Evolutionary conservation across 768 basidiomycete genomes (phyloP).

Genomic region (Xanthoconium purpureum): DNA sequence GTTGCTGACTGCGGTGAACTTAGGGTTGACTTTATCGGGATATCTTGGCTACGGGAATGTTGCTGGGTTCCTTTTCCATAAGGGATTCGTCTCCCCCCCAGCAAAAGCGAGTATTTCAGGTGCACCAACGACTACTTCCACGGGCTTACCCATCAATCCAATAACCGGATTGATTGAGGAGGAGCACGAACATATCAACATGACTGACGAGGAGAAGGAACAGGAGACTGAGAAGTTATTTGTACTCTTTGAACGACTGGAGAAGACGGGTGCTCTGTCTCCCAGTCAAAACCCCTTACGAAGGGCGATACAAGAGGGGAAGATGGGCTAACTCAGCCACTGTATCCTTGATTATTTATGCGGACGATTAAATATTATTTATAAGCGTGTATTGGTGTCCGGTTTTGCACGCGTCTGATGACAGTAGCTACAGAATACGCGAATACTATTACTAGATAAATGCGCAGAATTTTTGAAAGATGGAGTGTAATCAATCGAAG

Average conservation of each 20-base stretch:
- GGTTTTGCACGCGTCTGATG: not conserved
- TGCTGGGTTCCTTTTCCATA: slow-evolving; percentile 90
- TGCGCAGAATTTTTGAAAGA: not conserved
- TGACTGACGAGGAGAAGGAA: slow-evolving; percentile 97
- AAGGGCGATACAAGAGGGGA: slow-evolving; percentile 51
- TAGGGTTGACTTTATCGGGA: slow-evolving; percentile 69
- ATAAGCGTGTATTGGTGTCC: too few species aligned
- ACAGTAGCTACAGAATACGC: not conserved
- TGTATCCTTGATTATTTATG: not conserved
- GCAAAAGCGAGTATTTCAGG: slow-evolving; percentile 32
- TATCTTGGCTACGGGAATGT: slow-evolving; percentile 94
- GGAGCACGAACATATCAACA: slow-evolving; percentile 44
- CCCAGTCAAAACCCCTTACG: slow-evolving; percentile 69
- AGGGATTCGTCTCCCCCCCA: slow-evolving; percentile 73
- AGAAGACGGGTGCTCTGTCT: slow-evolving; percentile 67
- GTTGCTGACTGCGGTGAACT: not conserved
- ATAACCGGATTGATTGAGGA: slow-evolving; percentile 74
- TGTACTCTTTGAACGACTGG: slow-evolving; percentile 85
- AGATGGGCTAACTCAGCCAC: slow-evolving; percentile 1
- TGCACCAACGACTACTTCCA: slow-evolving; percentile 32
- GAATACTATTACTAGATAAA: not conserved
- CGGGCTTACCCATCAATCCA: slow-evolving; percentile 63
- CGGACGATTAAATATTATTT: not conserved
- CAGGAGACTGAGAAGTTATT: slow-evolving; percentile 89
- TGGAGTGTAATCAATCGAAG: slow-evolving; percentile 32